A percentile compares a stretch with the other conserved stretches of the same genome.
phyloP scores from a whole-genome alignment of 2,329 filamentous ascomycete genomes.

The Trichoderma pleuroti region DNA sequence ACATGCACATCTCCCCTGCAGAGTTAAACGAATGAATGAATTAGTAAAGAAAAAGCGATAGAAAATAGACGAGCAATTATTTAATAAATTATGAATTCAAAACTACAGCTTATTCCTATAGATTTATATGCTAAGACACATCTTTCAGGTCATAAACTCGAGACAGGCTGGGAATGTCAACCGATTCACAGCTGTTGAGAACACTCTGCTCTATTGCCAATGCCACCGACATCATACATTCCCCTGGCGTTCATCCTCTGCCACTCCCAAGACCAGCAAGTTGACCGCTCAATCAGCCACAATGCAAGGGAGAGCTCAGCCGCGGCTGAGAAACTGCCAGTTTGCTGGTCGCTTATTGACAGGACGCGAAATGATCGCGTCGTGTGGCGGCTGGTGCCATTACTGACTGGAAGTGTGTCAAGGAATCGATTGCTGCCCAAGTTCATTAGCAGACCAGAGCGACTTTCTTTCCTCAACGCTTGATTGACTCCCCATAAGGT shows the following conservation, averaged over 20 bases:
- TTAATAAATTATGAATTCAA: background rate
- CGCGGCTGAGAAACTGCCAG: background rate
- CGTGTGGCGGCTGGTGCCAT: background rate
- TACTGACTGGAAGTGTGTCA: background rate
- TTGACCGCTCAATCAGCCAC: too few species aligned
- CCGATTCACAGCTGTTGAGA: too few species aligned
- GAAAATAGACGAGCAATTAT: background rate
- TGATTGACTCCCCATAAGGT: background rate
- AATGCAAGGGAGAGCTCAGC: background rate
- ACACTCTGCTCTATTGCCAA: too few species aligned
- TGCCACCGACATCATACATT: too few species aligned
- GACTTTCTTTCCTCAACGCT: background rate
- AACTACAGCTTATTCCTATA: background rate
- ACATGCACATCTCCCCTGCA: slow-evolving; percentile 22
- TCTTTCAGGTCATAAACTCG: background rate
- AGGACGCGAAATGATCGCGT: background rate
- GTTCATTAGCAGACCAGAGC: background rate
- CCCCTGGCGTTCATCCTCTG: too few species aligned
- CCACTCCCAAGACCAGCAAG: too few species aligned
- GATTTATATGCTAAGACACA: background rate
- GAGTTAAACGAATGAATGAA: background rate
- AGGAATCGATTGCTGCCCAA: background rate
- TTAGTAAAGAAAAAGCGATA: background rate
- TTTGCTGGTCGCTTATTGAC: background rate
- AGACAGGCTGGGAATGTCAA: background rate